Evolutionary conservation across 106 monocot genomes (phyloP).

Genomic region (Allium fistulosum): DNA sequence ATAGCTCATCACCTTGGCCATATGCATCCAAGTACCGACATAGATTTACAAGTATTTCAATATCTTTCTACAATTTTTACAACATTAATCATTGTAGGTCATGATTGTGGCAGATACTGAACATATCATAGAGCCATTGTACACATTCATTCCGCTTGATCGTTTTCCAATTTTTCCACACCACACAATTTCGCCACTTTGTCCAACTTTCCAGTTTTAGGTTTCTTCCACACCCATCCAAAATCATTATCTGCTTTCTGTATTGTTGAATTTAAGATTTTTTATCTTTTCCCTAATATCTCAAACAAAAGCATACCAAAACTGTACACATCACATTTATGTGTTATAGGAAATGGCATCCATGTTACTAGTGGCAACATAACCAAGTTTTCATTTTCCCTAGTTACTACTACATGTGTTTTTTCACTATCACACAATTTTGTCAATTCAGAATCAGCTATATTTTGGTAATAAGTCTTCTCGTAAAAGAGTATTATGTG

Average conservation of each 20-base stretch:
- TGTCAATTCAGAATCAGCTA: slow-evolving; percentile 30
- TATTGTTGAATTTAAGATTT: slow-evolving; percentile 1
- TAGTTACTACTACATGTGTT: slow-evolving; percentile 1
- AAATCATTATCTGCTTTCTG: slow-evolving; percentile 9
- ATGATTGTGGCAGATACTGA: no score
- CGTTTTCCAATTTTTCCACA: no score
- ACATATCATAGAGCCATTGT: no score
- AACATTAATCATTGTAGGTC: slow-evolving; percentile 24
- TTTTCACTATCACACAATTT: slow-evolving; percentile 13
- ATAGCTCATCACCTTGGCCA: no score
- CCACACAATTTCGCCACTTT: no score
- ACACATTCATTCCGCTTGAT: no score
- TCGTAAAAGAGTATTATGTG: slow-evolving; percentile 23
- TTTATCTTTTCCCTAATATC: slow-evolving; percentile 21
- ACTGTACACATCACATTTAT: no score
- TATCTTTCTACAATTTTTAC: slow-evolving; percentile 35
- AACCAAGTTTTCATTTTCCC: slow-evolving; percentile 23
- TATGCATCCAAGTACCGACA: not conserved
- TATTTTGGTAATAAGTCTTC: slow-evolving; percentile 15
- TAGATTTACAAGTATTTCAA: slow-evolving; percentile 8
- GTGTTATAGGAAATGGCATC: slow-evolving; percentile 7
- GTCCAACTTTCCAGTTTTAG: no score
- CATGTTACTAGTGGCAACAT: slow-evolving; percentile 22
- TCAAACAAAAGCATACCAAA: slow-evolving; percentile 28
- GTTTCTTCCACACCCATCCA: no score